Percentiles rank a stretch among this genome's conserved stretches.
phyloP scores from a whole-genome alignment of 306 rosid genomes.

The Urtica urens region DNA sequence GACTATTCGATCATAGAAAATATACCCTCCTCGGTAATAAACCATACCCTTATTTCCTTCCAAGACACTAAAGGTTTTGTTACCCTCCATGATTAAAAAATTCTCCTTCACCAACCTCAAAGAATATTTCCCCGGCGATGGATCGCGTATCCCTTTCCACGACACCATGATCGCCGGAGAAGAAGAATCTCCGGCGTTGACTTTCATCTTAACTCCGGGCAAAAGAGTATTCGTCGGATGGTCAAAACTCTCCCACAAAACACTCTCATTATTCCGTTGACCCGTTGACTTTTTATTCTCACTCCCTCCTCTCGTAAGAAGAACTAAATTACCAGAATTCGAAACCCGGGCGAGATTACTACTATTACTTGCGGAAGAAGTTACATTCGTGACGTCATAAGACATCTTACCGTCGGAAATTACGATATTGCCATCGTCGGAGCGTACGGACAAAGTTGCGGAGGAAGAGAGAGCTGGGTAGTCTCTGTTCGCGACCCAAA shows the following conservation, averaged over 20 bases:
- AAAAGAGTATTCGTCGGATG: not conserved
- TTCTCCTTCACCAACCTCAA: not conserved
- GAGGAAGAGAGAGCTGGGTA: not conserved
- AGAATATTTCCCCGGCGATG: not conserved
- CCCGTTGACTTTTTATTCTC: too few relatives aligned
- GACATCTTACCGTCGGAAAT: not conserved
- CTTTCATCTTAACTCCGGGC: not conserved
- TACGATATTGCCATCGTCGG: not conserved
- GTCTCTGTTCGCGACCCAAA: slow-evolving; percentile 4
- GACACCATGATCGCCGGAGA: not conserved
- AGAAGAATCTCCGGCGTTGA: too few relatives aligned
- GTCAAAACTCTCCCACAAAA: slow-evolving; percentile 2
- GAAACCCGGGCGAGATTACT: not conserved
- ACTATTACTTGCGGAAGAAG: not conserved
- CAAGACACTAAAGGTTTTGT: not conserved
- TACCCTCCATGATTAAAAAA: not conserved
- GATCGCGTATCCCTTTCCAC: not conserved
- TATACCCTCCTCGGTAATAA: not conserved
- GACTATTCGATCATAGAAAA: not conserved
- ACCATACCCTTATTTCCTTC: not conserved
- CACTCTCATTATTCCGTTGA: too few relatives aligned
- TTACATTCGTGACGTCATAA: not conserved
- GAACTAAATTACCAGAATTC: slow-evolving; percentile 1
- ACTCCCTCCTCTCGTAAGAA: not conserved
- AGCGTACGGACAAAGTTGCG: not conserved